Percentiles rank a stretch among this genome's conserved stretches.
Evolutionary conservation across 106 monocot species (phyloP).

Genomic region (Cymbidium sinense): DNA sequence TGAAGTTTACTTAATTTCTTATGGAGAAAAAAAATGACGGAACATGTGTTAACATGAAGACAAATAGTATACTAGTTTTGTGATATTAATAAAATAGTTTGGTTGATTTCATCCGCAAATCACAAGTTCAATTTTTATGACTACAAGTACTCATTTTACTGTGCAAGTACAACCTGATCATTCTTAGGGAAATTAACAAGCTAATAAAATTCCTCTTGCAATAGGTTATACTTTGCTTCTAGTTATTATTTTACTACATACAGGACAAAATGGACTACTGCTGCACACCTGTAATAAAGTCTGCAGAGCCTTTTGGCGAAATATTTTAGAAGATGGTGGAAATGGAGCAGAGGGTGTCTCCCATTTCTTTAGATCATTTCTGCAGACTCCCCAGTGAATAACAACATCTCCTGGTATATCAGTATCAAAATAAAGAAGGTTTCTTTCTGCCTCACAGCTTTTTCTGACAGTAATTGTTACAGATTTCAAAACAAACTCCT

Average conservation of each 20-base stretch:
- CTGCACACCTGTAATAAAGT: slow-evolving; percentile 74
- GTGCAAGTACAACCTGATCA: neutral
- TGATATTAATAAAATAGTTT: too few species aligned
- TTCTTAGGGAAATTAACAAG: neutral
- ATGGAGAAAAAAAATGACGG: too few species aligned
- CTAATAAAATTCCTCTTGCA: neutral
- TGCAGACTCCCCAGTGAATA: slow-evolving; percentile 88
- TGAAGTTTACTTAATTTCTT: too few species aligned
- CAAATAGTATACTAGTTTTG: too few species aligned
- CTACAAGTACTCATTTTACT: neutral
- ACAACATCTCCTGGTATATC: slow-evolving; percentile 81
- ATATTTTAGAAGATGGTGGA: slow-evolving; percentile 64
- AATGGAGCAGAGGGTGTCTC: slow-evolving; percentile 69
- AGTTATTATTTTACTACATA: neutral
- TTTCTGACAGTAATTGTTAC: slow-evolving; percentile 59
- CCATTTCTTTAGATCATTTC: slow-evolving; percentile 54
- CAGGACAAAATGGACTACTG: neutral
- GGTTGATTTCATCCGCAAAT: too few species aligned
- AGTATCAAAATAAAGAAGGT: slow-evolving; percentile 67
- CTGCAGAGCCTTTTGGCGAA: slow-evolving; percentile 65
- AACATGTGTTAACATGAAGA: too few species aligned
- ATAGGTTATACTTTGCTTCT: neutral
- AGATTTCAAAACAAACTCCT: slow-evolving; percentile 52
- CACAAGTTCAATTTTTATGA: neutral
- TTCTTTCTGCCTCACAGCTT: slow-evolving; percentile 40